Percentiles rank a stretch among this genome's conserved stretches.
Conservation (phyloP, 495 filamentous ascomycete species). For the Pyrenula massariospora region DNA sequence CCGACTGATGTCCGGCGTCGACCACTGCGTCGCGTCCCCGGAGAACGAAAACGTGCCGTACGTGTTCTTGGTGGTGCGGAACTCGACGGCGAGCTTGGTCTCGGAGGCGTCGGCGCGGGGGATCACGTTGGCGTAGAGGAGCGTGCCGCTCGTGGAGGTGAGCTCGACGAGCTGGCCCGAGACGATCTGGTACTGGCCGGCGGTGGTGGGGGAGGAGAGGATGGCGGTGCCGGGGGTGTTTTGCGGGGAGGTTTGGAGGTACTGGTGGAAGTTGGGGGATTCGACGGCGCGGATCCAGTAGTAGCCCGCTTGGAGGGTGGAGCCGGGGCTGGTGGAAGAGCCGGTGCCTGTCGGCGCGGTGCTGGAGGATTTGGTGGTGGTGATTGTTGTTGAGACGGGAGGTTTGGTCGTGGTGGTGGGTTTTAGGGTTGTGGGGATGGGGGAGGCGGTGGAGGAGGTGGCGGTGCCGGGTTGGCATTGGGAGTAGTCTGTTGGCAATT, state of each 20-base stretch:
- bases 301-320: constrained; percentile 36
- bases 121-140: constrained; percentile 26
- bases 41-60: constrained; percentile 47
- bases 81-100: constrained; percentile 22
- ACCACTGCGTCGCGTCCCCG: constrained; percentile 46
- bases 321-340: constrained; percentile 17
- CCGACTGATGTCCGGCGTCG: constrained; percentile 27
- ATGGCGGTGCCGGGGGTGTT: constrained; percentile 36
- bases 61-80: constrained; percentile 35
- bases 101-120: constrained; percentile 9
- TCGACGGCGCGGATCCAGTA: constrained; percentile 51
- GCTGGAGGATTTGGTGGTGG: neutral
- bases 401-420: neutral
- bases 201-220: constrained; percentile 38
- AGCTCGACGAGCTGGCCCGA: constrained; percentile 43
- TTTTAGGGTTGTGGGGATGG: neutral
- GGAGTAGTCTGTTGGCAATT: neutral
- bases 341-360: constrained; percentile 5
- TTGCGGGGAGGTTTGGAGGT: constrained; percentile 43
- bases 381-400: neutral
- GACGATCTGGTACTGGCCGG: constrained; percentile 48
- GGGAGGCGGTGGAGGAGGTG: neutral
- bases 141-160: constrained; percentile 14
- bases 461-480: neutral
- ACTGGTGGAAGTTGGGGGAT: constrained; percentile 50